These are phyloP conservation scores for Candida nonsorbophila DNA, from an alignment of 805 yeast genomes.

Conservation along the genomic window DNA sequence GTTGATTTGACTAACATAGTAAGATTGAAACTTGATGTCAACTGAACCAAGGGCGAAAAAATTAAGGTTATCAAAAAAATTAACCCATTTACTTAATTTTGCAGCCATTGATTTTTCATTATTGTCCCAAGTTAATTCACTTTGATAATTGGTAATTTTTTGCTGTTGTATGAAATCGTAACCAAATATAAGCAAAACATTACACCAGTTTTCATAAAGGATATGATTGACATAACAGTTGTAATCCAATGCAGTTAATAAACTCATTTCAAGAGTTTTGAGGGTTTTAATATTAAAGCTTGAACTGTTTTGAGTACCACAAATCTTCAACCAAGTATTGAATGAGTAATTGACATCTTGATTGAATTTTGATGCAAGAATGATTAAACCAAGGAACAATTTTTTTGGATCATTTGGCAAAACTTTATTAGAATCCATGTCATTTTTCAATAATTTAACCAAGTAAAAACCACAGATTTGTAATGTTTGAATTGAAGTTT, in stretches of 20 bases:
- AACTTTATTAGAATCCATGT: slow-evolving; percentile 5
- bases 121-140: slow-evolving; percentile 21
- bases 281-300: slow-evolving; percentile 38
- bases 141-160: slow-evolving; percentile 16
- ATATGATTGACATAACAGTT: slow-evolving; percentile 46
- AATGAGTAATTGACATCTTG: slow-evolving; percentile 70
- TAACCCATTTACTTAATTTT: slow-evolving; percentile 23
- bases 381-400: slow-evolving; percentile 60
- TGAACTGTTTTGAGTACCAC: slow-evolving; percentile 42
- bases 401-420: slow-evolving; percentile 46
- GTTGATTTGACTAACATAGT: slow-evolving; percentile 25
- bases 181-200: slow-evolving; percentile 35
- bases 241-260: slow-evolving; percentile 53
- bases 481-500: slow-evolving; percentile 53
- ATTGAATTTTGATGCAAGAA: slow-evolving; percentile 66
- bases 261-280: slow-evolving; percentile 45
- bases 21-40: slow-evolving; percentile 20
- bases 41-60: slow-evolving; percentile 16
- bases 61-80: slow-evolving; percentile 19
- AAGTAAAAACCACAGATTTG: slow-evolving; percentile 66
- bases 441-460: slow-evolving; percentile 34
- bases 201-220: slow-evolving; percentile 45
- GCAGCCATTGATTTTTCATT: slow-evolving; percentile 12
- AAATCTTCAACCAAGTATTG: slow-evolving; percentile 68
- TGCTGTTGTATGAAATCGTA: slow-evolving; percentile 37